A percentile compares a stretch with the other conserved stretches of the same genome.
phyloP scores from a whole-genome alignment of 2,329 filamentous ascomycete genomes.

The Dothidotthia symphoricarpi region DNA sequence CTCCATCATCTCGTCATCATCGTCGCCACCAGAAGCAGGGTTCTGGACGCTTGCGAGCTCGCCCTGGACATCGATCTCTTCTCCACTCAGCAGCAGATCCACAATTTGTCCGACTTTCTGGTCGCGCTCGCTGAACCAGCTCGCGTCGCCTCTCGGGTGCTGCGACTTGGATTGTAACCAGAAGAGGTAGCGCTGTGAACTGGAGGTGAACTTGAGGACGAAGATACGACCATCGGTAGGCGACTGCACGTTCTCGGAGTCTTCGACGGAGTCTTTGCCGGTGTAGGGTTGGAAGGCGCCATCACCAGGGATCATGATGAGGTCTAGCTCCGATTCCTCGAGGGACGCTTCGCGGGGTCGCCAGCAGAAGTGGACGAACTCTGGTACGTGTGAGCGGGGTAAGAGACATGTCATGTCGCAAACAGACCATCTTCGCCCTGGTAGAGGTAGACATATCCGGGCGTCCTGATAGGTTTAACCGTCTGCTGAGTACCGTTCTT shows the following conservation, averaged over 20 bases:
- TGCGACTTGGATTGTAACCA: conserved; percentile 94
- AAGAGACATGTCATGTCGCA: not conserved
- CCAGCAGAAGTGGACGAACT: conserved; percentile 97
- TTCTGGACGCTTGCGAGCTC: conserved; percentile 65
- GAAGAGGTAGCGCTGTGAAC: conserved; percentile 87
- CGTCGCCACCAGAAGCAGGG: conserved; percentile 53
- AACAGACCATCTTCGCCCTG: conserved; percentile 72
- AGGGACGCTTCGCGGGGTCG: conserved; percentile 70
- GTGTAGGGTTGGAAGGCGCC: conserved; percentile 79
- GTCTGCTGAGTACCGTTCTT: conserved; percentile 46
- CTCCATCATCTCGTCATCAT: conserved; percentile 66
- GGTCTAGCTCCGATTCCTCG: conserved; percentile 75
- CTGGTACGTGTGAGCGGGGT: conserved; percentile 45
- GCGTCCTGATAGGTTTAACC: conserved; percentile 69
- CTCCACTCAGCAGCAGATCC: conserved; percentile 78
- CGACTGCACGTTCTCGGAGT: conserved; percentile 60
- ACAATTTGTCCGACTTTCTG: conserved; percentile 86
- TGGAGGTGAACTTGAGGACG: conserved; percentile 89
- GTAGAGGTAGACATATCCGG: conserved; percentile 90
- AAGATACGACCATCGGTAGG: conserved; percentile 84
- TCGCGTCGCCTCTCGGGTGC: conserved; percentile 64
- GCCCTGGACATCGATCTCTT: conserved; percentile 74
- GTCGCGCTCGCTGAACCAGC: conserved; percentile 82
- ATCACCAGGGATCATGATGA: conserved; percentile 91
- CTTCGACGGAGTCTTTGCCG: conserved; percentile 51